Evolutionary conservation across 805 yeast species (phyloP), one percentile per base, ranked within the genome.

Genomic region (Yarrowia deformans): DNA sequence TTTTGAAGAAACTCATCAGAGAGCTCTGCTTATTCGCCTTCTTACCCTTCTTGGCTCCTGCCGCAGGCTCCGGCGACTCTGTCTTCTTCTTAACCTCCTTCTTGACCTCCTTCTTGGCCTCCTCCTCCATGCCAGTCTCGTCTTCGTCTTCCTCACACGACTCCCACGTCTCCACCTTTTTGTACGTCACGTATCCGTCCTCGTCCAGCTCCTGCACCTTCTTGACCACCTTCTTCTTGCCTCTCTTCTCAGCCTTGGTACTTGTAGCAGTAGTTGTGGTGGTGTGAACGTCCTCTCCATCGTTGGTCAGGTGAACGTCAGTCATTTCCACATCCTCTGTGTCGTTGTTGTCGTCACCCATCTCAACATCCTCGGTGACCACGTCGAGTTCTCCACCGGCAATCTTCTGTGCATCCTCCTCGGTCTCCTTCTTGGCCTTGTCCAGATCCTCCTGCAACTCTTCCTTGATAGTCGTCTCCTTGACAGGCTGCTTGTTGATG

Each of bases 161-260:
- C n/a, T 48, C 68, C 68, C 68, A 63, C 46, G 55, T 39, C 39
- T 63, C 68, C 32, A 63, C 56, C 55, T 48, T 63, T 32, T 48
- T 63, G 48, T 23, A 48, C 1, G 56, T 63, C 48, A 63, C 40
- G 48, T 63, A 63, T 23, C 68, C 68, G 39, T 63, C 68, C 29
- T 63, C 68, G 23, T 63, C 68, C 39, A 48, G 39, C 32, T 63
- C 68, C 35, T 48, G 37, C 8, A 63, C 46, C 37, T 40, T 63
- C 2, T 48, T 63, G 29, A 63, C 16, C 32, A 63, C 68, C 56
- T 48, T 46, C 56, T 63, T 63, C 18, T 48, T 48, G 13, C 68
- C 68, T 23, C 56, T 19, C 16, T 23, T 32, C n/a, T n/a, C n/a
- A 23, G 29, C 4, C 29, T 23, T 23, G 29, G 29, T 23, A 23